These are phyloP conservation scores for Zea luxurians DNA, from an alignment of 176 grass and related monocot genomes.

Conservation along the genomic window DNA sequence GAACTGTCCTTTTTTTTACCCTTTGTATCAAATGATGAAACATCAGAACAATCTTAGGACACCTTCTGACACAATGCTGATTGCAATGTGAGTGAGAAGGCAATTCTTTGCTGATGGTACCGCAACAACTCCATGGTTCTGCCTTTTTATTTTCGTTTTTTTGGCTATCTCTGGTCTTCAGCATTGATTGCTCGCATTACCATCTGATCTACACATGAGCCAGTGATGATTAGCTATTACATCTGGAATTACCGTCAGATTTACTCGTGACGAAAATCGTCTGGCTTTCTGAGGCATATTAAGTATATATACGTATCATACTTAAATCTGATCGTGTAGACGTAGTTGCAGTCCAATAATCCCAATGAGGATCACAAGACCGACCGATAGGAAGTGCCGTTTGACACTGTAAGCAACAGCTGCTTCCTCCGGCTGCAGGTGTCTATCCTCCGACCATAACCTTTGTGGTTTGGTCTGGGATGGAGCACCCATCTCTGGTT, in stretches of 20 bases:
- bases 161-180: too few relatives aligned
- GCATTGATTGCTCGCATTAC: not conserved
- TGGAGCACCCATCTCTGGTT: not conserved
- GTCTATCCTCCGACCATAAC: too few relatives aligned
- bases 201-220: not conserved
- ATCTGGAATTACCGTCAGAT: conserved; percentile 99
- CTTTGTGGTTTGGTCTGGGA: too few relatives aligned
- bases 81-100: conserved; percentile 70
- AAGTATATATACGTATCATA: too few relatives aligned
- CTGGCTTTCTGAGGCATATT: conserved; percentile 63
- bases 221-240: conserved; percentile 63
- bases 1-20: too few relatives aligned
- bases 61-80: conserved; percentile 77
- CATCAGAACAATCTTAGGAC: conserved; percentile 75
- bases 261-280: conserved; percentile 54
- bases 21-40: conserved; percentile 58
- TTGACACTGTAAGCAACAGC: conserved; percentile 51
- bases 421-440: too few relatives aligned
- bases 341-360: too few relatives aligned
- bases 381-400: conserved; percentile 95
- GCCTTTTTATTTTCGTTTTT: not conserved
- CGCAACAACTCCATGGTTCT: not conserved
- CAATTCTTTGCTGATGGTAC: conserved; percentile 72
- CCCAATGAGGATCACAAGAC: conserved; percentile 42
- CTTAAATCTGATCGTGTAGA: too few relatives aligned